Evolutionary conservation across 2,329 filamentous ascomycete genomes (phyloP), one percentile per base, ranked within the genome.

Genomic region (Atkinsonella texensis): DNA sequence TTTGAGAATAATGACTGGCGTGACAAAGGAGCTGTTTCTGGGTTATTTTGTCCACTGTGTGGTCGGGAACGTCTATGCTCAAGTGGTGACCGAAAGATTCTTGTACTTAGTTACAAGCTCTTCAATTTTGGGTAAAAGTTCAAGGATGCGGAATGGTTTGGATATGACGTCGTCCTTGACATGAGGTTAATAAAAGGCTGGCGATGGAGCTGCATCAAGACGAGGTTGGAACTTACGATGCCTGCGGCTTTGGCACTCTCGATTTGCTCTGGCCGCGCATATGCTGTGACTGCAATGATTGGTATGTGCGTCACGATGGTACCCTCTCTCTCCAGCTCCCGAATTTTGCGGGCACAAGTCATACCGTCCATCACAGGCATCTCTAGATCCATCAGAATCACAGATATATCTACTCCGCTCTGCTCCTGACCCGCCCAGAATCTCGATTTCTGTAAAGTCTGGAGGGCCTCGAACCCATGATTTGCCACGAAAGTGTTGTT

Each of bases 291-390:
- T n/a, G 83, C 85, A 58, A 89, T 86, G 58, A 88, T 86, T 2
- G 85, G 84, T n/a, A 88, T 79, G 60, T 87, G 84, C 48, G 73
- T 70, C 17, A 75, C 71, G 46, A 87, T 76, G 33, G 74, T 77
- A 18, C 80, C 80, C 50, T 79, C 72, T 47, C 68, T 69, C 63
- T 90, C 84, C 17, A 87, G 70, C 54, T 84, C 76, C 17, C 87
- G 76, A 50, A 91, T 89, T 54, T 72, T 77, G 42, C 76, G 74
- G 12, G 85, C 82, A 56, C 85, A 88, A 2, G 84, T 84, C 65
- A 87, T 79, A 38, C 87, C 87, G 59, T 90, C 85, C 86, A 89
- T 89, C 43, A 89, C 76, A 1, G 86, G 86, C 86, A 90, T 90
- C 60, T 89, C 85, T 46, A 89, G 73, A 61, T 90, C 87, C 85